Conservation (phyloP, 2,329 filamentous ascomycete genomes). For the Trichophyton schoenleinii region DNA sequence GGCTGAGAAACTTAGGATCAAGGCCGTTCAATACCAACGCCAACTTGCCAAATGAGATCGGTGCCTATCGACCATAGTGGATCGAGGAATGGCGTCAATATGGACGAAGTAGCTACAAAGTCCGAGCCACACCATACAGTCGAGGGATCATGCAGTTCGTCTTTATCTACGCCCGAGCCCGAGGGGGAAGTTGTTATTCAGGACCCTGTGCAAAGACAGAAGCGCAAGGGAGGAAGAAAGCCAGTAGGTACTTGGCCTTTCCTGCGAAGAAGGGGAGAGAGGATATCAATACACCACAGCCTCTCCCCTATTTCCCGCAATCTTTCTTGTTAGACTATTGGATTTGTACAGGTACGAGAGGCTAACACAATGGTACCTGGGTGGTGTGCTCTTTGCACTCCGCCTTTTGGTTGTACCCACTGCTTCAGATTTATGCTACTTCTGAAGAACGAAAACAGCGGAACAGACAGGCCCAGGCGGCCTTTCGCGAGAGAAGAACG, state of each 20-base stretch:
- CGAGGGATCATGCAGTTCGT: conserved; percentile 33
- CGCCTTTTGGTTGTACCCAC: background rate
- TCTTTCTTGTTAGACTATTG: conserved; percentile 8
- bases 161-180: conserved; percentile 36
- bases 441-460: conserved; percentile 97
- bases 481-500: conserved; percentile 88
- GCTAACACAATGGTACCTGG: background rate
- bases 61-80: conserved; percentile 30
- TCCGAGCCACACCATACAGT: conserved; percentile 25
- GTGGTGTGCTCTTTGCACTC: background rate
- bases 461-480: conserved; percentile 92
- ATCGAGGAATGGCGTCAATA: conserved; percentile 28
- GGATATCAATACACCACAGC: conserved; percentile 10
- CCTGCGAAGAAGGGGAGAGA: background rate
- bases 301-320: conserved; percentile 5
- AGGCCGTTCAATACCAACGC: background rate
- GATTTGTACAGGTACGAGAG: background rate
- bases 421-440: conserved; percentile 82
- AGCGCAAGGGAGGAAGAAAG: conserved; percentile 95
- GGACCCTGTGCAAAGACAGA: conserved; percentile 48
- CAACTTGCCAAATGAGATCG: conserved; percentile 29
- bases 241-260: conserved; percentile 53
- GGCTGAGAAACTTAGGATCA: background rate
- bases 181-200: conserved; percentile 30
- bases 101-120: conserved; percentile 32